Evolutionary conservation across 768 basidiomycete genomes (phyloP).

Genomic region (Tubosaeta sp.): DNA sequence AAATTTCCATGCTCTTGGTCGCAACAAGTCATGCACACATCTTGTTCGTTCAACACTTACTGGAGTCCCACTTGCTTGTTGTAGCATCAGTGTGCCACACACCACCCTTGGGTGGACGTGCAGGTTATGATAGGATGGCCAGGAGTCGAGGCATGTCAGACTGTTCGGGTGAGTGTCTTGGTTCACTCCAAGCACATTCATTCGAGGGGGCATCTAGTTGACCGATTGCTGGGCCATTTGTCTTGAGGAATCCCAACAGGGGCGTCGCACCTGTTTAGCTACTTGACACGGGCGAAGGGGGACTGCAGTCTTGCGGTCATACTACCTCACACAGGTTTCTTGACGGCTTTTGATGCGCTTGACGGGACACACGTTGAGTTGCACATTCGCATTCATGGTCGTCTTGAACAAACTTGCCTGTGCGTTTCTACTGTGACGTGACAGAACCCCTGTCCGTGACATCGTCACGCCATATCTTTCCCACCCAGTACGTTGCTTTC

Average conservation of each 20-base stretch:
- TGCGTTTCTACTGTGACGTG: constrained; percentile 22
- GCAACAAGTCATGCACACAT: constrained; percentile 18
- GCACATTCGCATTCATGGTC: constrained; percentile 20
- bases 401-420: constrained; percentile 31
- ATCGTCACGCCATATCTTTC: constrained; percentile 19
- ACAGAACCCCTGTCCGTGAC: constrained; percentile 28
- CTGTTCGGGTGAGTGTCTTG: constrained; percentile 29
- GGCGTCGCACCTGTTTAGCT: neutral
- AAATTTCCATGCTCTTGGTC: constrained; percentile 24
- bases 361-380: constrained; percentile 28
- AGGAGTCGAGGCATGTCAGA: constrained; percentile 10
- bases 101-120: constrained; percentile 5
- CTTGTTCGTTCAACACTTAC: constrained; percentile 23
- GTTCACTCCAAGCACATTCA: constrained; percentile 26
- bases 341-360: constrained; percentile 21
- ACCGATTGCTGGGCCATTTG: constrained; percentile 3
- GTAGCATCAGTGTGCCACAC: constrained; percentile 13
- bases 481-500: neutral
- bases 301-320: constrained; percentile 16
- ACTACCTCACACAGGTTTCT: constrained; percentile 28
- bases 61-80: constrained; percentile 12
- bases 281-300: constrained; percentile 4
- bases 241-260: neutral
- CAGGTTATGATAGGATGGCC: neutral
- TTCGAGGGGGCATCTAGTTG: constrained; percentile 18